These are phyloP conservation scores for Pseudogymnoascus sp. DNA, from an alignment of 2,329 filamentous ascomycete species.

Conservation along the genomic window DNA sequence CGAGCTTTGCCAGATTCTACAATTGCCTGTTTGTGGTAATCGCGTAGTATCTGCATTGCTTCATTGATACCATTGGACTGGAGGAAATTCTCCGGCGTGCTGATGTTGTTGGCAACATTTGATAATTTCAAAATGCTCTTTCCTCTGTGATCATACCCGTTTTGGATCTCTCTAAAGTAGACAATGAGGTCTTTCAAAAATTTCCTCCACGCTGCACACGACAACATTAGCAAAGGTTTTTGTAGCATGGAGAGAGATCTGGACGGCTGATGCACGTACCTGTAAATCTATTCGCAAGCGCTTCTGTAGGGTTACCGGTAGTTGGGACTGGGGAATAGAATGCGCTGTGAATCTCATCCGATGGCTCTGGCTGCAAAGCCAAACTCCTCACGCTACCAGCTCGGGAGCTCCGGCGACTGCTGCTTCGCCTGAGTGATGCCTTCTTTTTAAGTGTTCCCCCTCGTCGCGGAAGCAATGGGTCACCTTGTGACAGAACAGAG, in stretches of 20 bases:
- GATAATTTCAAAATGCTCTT: constrained; percentile 78
- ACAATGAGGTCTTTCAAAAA: constrained; percentile 88
- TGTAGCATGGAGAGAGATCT: constrained; percentile 1
- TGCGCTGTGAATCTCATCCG: constrained; percentile 70
- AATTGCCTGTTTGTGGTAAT: constrained; percentile 75
- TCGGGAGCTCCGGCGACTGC: constrained; percentile 72
- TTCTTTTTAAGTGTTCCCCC: constrained; percentile 86
- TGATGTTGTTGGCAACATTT: constrained; percentile 74
- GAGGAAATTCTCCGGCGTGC: constrained; percentile 68
- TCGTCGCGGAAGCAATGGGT: constrained; percentile 34
- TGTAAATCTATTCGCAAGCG: constrained; percentile 81
- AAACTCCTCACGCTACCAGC: constrained; percentile 83
- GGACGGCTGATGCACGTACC: constrained; percentile 43
- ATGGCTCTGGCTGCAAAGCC: constrained; percentile 59
- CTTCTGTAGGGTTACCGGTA: constrained; percentile 77
- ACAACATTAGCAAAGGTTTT: constrained; percentile 11
- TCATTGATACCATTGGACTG: constrained; percentile 79
- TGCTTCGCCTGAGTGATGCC: constrained; percentile 68
- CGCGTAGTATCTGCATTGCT: constrained; percentile 69
- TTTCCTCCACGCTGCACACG: constrained; percentile 74
- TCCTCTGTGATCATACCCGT: constrained; percentile 75
- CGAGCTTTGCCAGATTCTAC: constrained; percentile 78
- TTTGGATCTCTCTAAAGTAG: constrained; percentile 88
- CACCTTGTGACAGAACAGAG: constrained; percentile 38
- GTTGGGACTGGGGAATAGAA: constrained; percentile 89